Base-by-base conservation (phyloP, 83 land plant genomes). In the Isoetes engelmannii region DNA sequence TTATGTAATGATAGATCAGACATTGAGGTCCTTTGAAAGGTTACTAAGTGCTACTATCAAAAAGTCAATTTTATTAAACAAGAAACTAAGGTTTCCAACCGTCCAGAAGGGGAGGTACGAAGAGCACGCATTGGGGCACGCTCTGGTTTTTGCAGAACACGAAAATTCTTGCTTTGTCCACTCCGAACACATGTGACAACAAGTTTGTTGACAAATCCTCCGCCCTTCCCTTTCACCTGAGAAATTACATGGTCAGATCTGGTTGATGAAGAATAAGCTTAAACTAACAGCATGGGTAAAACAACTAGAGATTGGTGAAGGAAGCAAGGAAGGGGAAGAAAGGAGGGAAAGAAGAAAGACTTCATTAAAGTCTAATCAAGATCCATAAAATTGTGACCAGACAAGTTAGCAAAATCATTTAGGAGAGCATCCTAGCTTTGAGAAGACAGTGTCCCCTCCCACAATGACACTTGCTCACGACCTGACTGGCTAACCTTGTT, bases 91-190 rank as follows among this genome's bases (percentile, higher is more conserved):
- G n/a, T 55, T 44, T 19, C 8, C 44, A n/a, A 94, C 98, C 98
- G 90, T 83, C 98, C 98, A 79, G 98, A 94, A 15, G 98, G 93
- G 68, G 98, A 94, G 75, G 98, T 84, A 65, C 96, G 86, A 78
- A 94, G 77, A 68, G 92, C 96, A 77, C 98, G 85, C 74, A 94
- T 80, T 15, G 98, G 98, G 19, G 98, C 85, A 43, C 96, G 89
- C 69, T 94, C 98, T 59, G 98, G 98, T 72, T 94, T 94, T 76
- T 90, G 92, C 48, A 88, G 62, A 20, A 82, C 85, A 6, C 98
- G 86, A 65, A 94, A 90, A 44, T 79, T 37, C 48, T 87, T 83
- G 74, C 84, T 90, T 43, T 88, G 85, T 28, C 98, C 98, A 80
- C 89, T 94, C 71, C 98, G 81, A 65, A 90, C 72, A 79, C 98